Percentiles rank a stretch among this genome's conserved stretches.
These are phyloP conservation scores for Nitzschia putrida DNA, from an alignment of 108 stramenopile genomes.

Conservation along the genomic window DNA sequence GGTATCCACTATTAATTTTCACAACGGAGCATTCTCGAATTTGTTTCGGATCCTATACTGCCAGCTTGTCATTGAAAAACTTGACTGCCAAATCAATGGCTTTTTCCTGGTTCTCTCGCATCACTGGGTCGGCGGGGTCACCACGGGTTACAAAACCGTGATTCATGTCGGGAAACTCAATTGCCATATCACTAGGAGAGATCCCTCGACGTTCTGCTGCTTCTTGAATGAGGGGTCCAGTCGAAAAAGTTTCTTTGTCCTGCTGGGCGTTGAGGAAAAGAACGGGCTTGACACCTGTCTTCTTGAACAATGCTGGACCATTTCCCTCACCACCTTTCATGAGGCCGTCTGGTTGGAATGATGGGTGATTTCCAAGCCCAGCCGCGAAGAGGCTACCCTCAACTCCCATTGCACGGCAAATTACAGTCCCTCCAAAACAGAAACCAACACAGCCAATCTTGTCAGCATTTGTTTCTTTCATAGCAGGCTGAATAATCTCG, in stretches of 20 bases:
- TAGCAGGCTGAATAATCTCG: neutral
- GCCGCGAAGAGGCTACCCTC: neutral
- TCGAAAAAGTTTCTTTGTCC: neutral
- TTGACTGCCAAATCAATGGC: neutral
- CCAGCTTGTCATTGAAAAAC: neutral
- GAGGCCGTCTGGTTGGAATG: neutral
- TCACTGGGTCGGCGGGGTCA: neutral
- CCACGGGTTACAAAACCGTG: neutral
- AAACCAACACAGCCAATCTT: neutral
- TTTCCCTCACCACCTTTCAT: neutral
- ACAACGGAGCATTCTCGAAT: no score
- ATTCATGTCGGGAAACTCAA: neutral
- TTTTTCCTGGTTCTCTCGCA: neutral
- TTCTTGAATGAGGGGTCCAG: neutral
- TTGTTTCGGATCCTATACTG: no score
- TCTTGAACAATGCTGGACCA: neutral
- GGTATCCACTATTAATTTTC: no score
- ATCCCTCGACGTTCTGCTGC: neutral
- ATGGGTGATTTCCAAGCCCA: neutral
- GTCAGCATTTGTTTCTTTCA: no score
- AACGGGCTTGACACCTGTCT: neutral
- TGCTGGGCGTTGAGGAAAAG: neutral
- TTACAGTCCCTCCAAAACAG: neutral
- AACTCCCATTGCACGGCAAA: neutral
- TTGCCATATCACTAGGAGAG: neutral